Percentiles rank a stretch among this genome's conserved stretches.
These are phyloP conservation scores for Pontederia paniculata DNA, from an alignment of 176 grass and related monocot species.

Conservation along the genomic window DNA sequence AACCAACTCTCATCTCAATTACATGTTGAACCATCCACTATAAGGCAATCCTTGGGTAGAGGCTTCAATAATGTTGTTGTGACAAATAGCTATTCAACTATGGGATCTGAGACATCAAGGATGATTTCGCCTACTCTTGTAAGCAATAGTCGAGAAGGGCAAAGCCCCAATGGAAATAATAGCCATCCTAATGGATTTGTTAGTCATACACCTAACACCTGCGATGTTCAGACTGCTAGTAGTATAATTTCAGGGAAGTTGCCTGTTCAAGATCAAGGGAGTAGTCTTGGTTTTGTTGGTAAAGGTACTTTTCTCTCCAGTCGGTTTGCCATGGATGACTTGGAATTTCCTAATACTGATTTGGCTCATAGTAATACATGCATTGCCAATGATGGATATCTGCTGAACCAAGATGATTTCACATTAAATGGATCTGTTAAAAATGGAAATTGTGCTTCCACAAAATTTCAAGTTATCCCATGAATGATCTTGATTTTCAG, in stretches of 20 bases:
- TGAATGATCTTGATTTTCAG: slow-evolving; percentile 20
- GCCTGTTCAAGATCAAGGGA: slow-evolving; percentile 48
- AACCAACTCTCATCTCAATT: slow-evolving; percentile 36
- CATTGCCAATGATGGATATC: slow-evolving; percentile 48
- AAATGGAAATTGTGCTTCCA: slow-evolving; percentile 17
- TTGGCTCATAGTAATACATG: slow-evolving; percentile 43
- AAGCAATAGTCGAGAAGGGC: slow-evolving; percentile 15
- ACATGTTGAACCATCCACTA: slow-evolving; percentile 51
- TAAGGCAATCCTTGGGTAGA: slow-evolving; percentile 44
- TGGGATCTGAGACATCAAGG: neutral
- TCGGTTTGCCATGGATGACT: slow-evolving; percentile 81
- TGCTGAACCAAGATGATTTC: slow-evolving; percentile 49
- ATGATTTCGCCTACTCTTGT: slow-evolving; percentile 9
- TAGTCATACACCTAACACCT: slow-evolving; percentile 24
- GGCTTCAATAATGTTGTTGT: slow-evolving; percentile 11
- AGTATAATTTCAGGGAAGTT: slow-evolving; percentile 30
- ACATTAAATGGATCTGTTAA: slow-evolving; percentile 64
- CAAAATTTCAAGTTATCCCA: slow-evolving; percentile 11
- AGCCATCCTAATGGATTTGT: slow-evolving; percentile 23
- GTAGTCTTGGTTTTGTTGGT: slow-evolving; percentile 86
- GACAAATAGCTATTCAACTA: slow-evolving; percentile 2
- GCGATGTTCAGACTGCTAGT: slow-evolving; percentile 33
- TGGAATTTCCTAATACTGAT: slow-evolving; percentile 72
- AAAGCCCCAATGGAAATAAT: slow-evolving; percentile 6
- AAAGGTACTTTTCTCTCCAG: slow-evolving; percentile 86